These are phyloP conservation scores for Knufia fluminis DNA, from an alignment of 2,329 filamentous ascomycete species.

Conservation along the genomic window DNA sequence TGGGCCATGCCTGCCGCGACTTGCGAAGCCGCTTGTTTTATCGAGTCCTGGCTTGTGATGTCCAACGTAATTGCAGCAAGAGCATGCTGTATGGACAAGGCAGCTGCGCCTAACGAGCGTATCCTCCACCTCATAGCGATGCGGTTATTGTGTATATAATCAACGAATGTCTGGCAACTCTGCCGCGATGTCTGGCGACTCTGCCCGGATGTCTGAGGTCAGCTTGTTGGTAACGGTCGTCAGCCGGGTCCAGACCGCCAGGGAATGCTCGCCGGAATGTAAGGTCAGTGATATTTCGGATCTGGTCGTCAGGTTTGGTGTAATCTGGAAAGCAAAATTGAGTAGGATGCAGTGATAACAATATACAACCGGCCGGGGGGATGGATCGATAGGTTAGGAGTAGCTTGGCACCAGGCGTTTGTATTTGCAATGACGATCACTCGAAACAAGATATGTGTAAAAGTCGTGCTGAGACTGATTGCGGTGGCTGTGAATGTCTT, in stretches of 20 bases:
- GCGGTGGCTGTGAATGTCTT: constrained; percentile 4
- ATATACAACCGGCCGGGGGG: neutral
- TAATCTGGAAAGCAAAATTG: too few species aligned
- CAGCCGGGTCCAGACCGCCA: too few species aligned
- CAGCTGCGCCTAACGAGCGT: neutral
- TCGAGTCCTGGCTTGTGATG: constrained; percentile 30
- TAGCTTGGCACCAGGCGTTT: neutral
- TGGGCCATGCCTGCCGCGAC: constrained; percentile 42
- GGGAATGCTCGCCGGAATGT: too few species aligned
- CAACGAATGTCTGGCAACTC: neutral
- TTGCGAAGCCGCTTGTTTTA: constrained; percentile 38
- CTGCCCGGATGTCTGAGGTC: neutral
- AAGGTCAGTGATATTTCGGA: too few species aligned
- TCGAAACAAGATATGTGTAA: neutral
- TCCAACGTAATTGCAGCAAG: constrained; percentile 18
- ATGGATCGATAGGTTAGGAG: neutral
- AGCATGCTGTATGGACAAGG: constrained; percentile 15
- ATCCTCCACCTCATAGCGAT: neutral
- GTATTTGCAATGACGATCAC: neutral
- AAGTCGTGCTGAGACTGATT: neutral
- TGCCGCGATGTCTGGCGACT: neutral
- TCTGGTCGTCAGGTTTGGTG: too few species aligned
- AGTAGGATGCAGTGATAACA: neutral
- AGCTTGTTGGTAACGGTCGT: too few species aligned
- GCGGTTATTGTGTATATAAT: neutral